Conservation (phyloP, 345 rosid genomes). For the Noccaea bulbosa region DNA sequence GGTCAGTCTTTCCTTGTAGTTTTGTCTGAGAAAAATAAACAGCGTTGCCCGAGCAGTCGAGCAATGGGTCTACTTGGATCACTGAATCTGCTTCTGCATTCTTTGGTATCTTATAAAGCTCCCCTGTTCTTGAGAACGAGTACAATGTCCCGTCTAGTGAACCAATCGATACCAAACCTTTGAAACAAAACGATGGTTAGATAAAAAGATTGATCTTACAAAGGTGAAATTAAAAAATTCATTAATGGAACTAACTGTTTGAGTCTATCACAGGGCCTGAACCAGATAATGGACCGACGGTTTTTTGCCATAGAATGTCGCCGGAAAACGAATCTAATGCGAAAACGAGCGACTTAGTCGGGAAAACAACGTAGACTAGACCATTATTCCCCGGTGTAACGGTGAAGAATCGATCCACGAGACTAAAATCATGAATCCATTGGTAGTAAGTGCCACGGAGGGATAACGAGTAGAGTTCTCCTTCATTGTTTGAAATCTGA, state of each 20-base stretch:
- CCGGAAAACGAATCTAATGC: slow-evolving; percentile 76
- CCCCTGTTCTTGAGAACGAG: slow-evolving; percentile 75
- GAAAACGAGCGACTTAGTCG: slow-evolving; percentile 53
- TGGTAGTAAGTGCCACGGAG: slow-evolving; percentile 58
- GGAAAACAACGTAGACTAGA: slow-evolving; percentile 62
- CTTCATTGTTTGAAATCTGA: slow-evolving; percentile 77
- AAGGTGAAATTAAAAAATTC: neutral
- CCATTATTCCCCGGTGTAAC: slow-evolving; percentile 83
- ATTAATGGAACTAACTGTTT: slow-evolving; percentile 50
- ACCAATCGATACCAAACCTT: slow-evolving; percentile 85
- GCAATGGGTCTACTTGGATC: slow-evolving; percentile 63
- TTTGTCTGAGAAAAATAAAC: slow-evolving; percentile 69
- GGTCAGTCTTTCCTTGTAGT: slow-evolving; percentile 60
- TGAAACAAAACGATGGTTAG: neutral
- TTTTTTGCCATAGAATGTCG: slow-evolving; percentile 65
- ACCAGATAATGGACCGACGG: slow-evolving; percentile 66
- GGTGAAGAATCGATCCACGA: slow-evolving; percentile 55
- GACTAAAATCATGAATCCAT: slow-evolving; percentile 83
- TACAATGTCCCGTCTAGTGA: slow-evolving; percentile 84
- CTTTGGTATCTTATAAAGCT: slow-evolving; percentile 56
- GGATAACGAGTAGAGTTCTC: slow-evolving; percentile 81
- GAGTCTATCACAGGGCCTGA: slow-evolving; percentile 66
- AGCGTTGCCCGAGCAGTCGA: slow-evolving; percentile 79
- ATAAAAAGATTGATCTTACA: slow-evolving; percentile 11
- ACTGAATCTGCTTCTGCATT: slow-evolving; percentile 48